Evolutionary conservation across 2,329 filamentous ascomycete species (phyloP), one percentile per base, ranked within the genome.

Genomic region (Dothideomycetidae sp.): DNA sequence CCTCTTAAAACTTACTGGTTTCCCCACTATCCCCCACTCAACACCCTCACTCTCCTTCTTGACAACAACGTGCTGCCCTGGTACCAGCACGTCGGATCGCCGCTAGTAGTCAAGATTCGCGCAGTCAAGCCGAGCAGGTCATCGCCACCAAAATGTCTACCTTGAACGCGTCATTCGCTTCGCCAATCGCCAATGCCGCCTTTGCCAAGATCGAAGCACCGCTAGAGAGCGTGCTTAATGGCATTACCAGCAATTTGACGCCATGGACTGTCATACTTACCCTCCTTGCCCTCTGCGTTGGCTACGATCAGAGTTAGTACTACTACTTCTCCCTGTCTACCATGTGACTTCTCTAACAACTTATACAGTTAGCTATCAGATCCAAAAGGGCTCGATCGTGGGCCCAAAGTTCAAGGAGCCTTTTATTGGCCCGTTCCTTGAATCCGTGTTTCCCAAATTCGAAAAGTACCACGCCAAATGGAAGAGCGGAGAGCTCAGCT

Each of bases 381-480:
- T 50, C 44, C 53, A 59, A 34, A 67, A 67, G 48, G 62, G 61
- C 36, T 52, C 55, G 15, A 62, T 67, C 41, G 59, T 57, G 11
- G 64, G 64, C 14, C 62, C 63, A n/a, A 43, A 54, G 16, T 61
- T 56, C 54, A 67, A 67, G 48, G 55, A 60, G 29, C 64, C 64
- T 40, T 67, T 67, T 51, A 62, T 96, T 58, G 90, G 90, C n/a
- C 88, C 90, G 4, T 96, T 98, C 61, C 70, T 96, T 40, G 68
- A 94, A 55, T 93, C 85, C 17, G 68, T 96, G 51, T 78, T 93
- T 59, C 90, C 90, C 41, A 83, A 88, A 53, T 96, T 94, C 57
- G 75, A 79, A 43, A 74, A 86, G 53, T 98, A 98, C 65, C 72
- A 86, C 58, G 78, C 71, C 43, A 94, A 96, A 69, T 98, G 90